phyloP scores from a whole-genome alignment of 106 monocot genomes.

The Dendrobium chrysotoxum region DNA sequence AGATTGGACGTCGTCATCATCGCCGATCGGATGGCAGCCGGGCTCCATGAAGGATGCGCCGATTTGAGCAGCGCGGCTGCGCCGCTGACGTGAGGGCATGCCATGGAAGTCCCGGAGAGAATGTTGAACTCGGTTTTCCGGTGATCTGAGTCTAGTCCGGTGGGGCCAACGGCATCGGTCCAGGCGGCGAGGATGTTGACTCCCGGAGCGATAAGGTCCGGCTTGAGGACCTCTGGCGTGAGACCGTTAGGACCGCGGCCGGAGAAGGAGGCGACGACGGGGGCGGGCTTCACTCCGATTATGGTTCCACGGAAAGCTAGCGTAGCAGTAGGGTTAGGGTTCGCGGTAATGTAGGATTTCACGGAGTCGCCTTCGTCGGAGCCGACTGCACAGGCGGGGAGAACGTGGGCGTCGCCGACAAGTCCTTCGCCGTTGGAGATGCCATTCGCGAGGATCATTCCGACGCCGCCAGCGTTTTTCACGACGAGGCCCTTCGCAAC shows the following conservation, averaged over 20 bases:
- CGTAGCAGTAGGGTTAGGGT: constrained; percentile 45
- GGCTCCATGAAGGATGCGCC: constrained; percentile 74
- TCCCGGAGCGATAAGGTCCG: constrained; percentile 88
- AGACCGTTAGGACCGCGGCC: constrained; percentile 88
- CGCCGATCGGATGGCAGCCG: constrained; percentile 81
- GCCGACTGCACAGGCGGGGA: constrained; percentile 88
- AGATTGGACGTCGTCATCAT: constrained; percentile 84
- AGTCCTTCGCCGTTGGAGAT: constrained; percentile 87
- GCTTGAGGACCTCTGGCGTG: constrained; percentile 71
- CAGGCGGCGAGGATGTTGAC: constrained; percentile 96
- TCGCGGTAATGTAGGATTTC: constrained; percentile 57
- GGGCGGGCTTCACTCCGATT: constrained; percentile 85
- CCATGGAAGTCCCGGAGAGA: constrained; percentile 94
- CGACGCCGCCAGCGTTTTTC: constrained; percentile 67
- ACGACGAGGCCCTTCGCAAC: constrained; percentile 86
- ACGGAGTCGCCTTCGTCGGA: constrained; percentile 66
- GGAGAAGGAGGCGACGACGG: constrained; percentile 90
- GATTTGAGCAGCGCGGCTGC: constrained; percentile 91
- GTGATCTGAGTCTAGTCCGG: constrained; percentile 63
- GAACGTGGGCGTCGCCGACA: constrained; percentile 92
- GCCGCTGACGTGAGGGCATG: constrained; percentile 85
- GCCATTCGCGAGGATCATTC: constrained; percentile 90
- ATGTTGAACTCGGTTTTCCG: constrained; percentile 93
- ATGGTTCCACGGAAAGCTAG: constrained; percentile 66
- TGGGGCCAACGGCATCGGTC: constrained; percentile 85